Conservation (phyloP, 1,284 basidiomycete genomes). For the Puccinia triticina region DNA sequence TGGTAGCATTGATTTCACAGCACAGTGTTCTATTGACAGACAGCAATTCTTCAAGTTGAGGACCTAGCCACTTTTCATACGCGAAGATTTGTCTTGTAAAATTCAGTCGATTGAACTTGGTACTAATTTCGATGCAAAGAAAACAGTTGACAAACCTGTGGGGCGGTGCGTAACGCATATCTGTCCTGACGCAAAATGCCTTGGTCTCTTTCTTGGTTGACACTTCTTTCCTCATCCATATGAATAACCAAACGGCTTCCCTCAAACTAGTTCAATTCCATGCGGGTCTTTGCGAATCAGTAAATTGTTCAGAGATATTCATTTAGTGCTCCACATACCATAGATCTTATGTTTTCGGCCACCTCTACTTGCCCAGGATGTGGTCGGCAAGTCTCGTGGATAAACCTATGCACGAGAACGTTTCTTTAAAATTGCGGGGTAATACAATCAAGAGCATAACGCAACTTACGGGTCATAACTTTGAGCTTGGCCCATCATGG, state of each 20-base stretch:
- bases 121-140: not conserved
- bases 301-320: slow-evolving; percentile 14
- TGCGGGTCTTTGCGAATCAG: not conserved
- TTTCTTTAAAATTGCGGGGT: not conserved
- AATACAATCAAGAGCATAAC: not conserved
- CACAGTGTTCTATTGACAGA: slow-evolving; percentile 69
- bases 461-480: slow-evolving; percentile 39
- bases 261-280: slow-evolving; percentile 62
- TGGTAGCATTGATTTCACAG: slow-evolving; percentile 82
- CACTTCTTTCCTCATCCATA: slow-evolving; percentile 68
- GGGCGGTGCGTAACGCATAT: slow-evolving; percentile 75
- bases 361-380: slow-evolving; percentile 82
- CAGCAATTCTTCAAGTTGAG: slow-evolving; percentile 79
- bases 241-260: slow-evolving; percentile 70
- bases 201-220: slow-evolving; percentile 69
- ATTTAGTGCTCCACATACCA: slow-evolving; percentile 58
- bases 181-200: slow-evolving; percentile 74
- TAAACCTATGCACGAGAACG: slow-evolving; percentile 64
- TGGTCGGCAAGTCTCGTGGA: slow-evolving; percentile 75
- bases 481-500: slow-evolving; percentile 62
- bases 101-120: not conserved
- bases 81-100: not conserved
- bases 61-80: slow-evolving; percentile 69
- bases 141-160: slow-evolving; percentile 64
- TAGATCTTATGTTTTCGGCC: slow-evolving; percentile 70